phyloP scores from a whole-genome alignment of 148 eudicot species.

The Arbutus unedo region DNA sequence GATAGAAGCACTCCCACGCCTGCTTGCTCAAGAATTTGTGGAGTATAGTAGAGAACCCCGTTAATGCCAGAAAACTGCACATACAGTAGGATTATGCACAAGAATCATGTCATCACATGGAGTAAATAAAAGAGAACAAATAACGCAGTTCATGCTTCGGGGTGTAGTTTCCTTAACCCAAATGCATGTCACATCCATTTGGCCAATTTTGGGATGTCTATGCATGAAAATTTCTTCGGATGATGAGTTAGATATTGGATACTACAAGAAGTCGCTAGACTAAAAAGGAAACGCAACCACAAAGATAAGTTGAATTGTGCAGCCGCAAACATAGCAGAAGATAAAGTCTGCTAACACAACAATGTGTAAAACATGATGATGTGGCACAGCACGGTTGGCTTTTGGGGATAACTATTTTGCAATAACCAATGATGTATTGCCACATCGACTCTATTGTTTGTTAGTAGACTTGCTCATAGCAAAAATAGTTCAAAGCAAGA shows the following conservation, averaged over 20 bases:
- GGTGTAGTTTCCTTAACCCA: background rate
- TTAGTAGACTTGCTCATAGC: background rate
- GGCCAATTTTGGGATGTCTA: background rate
- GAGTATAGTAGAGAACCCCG: conserved; percentile 85
- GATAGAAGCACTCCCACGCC: conserved; percentile 79
- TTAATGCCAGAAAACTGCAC: conserved; percentile 85
- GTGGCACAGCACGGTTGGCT: no score
- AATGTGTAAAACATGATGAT: no score
- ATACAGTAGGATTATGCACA: background rate
- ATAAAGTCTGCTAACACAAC: no score
- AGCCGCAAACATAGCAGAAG: background rate
- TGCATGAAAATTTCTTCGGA: background rate
- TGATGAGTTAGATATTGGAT: background rate
- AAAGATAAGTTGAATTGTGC: background rate
- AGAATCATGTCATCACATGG: conserved; percentile 2
- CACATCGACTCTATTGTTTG: no score
- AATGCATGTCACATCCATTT: background rate
- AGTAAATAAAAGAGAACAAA: background rate
- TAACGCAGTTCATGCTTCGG: background rate
- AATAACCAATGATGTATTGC: no score
- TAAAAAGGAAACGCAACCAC: background rate
- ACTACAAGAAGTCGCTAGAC: background rate
- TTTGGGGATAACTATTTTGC: no score
- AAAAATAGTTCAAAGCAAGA: background rate
- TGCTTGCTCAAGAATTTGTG: conserved; percentile 82